Percentiles rank a stretch among this genome's conserved stretches.
phyloP scores from a whole-genome alignment of 2,329 filamentous ascomycete species.

The Ciborinia camelliae region DNA sequence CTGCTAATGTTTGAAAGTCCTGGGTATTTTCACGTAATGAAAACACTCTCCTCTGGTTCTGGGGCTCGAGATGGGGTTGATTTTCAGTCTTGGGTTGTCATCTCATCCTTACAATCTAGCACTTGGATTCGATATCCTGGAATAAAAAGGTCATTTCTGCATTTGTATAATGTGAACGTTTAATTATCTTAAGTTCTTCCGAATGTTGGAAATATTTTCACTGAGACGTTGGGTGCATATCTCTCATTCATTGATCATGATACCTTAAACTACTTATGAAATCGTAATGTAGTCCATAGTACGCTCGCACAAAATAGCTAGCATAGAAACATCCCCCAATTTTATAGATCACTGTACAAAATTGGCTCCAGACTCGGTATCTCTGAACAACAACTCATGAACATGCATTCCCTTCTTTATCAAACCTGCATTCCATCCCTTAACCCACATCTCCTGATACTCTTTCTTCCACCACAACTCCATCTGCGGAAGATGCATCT shows the following conservation, averaged over 20 bases:
- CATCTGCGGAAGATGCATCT: not conserved
- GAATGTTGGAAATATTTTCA: not conserved
- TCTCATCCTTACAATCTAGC: too few relatives aligned
- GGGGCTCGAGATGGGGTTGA: too few relatives aligned
- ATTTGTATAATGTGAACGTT: not conserved
- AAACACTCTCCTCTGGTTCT: too few relatives aligned
- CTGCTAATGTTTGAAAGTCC: too few relatives aligned
- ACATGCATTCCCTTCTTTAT: not conserved
- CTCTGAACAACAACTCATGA: not conserved
- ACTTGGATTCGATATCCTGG: too few relatives aligned
- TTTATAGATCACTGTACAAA: not conserved
- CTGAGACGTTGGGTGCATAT: too few relatives aligned
- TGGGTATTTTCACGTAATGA: too few relatives aligned
- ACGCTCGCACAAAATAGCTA: not conserved
- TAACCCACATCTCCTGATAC: not conserved
- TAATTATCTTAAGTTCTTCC: not conserved
- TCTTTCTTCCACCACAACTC: not conserved
- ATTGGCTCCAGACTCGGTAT: not conserved
- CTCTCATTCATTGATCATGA: not conserved
- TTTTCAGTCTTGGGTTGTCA: too few relatives aligned
- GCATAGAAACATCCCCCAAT: not conserved
- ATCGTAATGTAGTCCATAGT: too few relatives aligned
- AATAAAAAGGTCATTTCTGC: not conserved
- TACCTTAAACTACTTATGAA: too few relatives aligned
- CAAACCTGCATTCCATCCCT: not conserved